Evolutionary conservation across 1,284 basidiomycete species (phyloP), one percentile per base, ranked within the genome.

Genomic region (Megacollybia platyphylla): DNA sequence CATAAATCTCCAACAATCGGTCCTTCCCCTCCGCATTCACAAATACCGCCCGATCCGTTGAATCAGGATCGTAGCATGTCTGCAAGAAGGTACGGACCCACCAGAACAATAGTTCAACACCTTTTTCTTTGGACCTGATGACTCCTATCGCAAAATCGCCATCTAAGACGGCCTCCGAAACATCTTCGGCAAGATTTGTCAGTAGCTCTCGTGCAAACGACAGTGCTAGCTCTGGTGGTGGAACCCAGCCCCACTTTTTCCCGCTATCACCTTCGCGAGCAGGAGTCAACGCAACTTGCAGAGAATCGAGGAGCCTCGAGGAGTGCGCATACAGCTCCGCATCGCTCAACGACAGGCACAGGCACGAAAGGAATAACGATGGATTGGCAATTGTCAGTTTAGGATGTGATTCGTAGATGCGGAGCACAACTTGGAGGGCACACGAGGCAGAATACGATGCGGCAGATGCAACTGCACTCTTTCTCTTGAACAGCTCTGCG

Each of bases 131-230:
- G 40, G 42, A 39, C 24, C 24, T 41, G 32, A 48, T 45, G 30
- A 42, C 17, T 15, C 44, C 48, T 18, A 40, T 26, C 11, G 10
- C 29, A 17, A 26, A 40, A 11, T 40, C 29, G 26, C 29, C 26
- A 13, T 39, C 37, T 44, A 48, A 28, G 13, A 45, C 44, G 17
- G 46, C 42, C 38, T 49, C 46, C 30, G 42, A 39, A 17, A 48
- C 44, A 35, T 49, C 48, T 4, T 40, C 39, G 11, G 48, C 43
- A 42, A 43, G 40, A 36, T 49, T 46, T 18, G 42, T 43, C 8
- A 49, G 41, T 44, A 49, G 37, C 34, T 45, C 46, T n/a, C 40
- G 46, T 26, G 41, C 48, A 40, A 49, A 49, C 37, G 48, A 49
- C 36, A 49, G 46, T n/a, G 48, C 38, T 35, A 49, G 44, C 37